These are phyloP conservation scores for Phyllosticta ampelicida DNA, from an alignment of 2,329 filamentous ascomycete genomes.

Conservation along the genomic window DNA sequence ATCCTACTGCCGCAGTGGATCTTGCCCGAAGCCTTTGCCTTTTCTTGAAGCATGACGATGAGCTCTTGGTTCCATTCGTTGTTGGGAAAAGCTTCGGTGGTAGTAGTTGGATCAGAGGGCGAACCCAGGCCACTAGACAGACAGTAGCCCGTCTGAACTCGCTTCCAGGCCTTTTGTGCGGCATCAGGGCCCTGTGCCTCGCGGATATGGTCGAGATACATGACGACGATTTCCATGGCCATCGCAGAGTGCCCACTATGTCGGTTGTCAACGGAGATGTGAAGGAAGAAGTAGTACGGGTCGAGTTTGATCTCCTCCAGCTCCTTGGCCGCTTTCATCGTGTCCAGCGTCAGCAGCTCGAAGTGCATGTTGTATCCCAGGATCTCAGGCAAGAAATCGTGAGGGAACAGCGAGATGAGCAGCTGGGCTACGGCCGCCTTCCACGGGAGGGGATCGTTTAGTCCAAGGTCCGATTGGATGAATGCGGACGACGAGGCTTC, in stretches of 20 bases:
- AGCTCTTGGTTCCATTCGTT: slow-evolving; percentile 10
- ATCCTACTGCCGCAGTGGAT: slow-evolving; percentile 32
- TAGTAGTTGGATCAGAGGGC: slow-evolving; percentile 9
- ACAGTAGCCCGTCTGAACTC: slow-evolving; percentile 34
- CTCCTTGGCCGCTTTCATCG: slow-evolving; percentile 33
- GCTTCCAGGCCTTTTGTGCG: slow-evolving; percentile 29
- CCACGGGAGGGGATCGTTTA: slow-evolving; percentile 27
- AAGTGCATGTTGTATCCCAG: slow-evolving; percentile 43
- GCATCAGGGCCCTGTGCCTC: slow-evolving; percentile 19
- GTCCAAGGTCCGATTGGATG: slow-evolving; percentile 16
- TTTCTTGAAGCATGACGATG: slow-evolving; percentile 12
- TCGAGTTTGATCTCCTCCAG: slow-evolving; percentile 34
- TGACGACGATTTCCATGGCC: slow-evolving; percentile 27
- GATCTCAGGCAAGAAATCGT: slow-evolving; percentile 41
- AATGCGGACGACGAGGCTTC: slow-evolving; percentile 23
- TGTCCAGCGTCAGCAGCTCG: slow-evolving; percentile 32
- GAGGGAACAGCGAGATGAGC: slow-evolving; percentile 37
- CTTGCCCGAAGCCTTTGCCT: slow-evolving; percentile 28
- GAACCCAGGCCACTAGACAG: slow-evolving; percentile 22
- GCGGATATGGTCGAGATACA: slow-evolving; percentile 28
- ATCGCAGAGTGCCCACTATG: slow-evolving; percentile 40
- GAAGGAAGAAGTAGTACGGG: slow-evolving; percentile 40
- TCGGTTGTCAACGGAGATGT: slow-evolving; percentile 42
- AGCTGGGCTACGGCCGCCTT: slow-evolving; percentile 36
- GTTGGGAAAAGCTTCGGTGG: slow-evolving; percentile 6